These are phyloP conservation scores for Geotrichum australiense DNA, from an alignment of 1,139 yeast species.

Conservation along the genomic window DNA sequence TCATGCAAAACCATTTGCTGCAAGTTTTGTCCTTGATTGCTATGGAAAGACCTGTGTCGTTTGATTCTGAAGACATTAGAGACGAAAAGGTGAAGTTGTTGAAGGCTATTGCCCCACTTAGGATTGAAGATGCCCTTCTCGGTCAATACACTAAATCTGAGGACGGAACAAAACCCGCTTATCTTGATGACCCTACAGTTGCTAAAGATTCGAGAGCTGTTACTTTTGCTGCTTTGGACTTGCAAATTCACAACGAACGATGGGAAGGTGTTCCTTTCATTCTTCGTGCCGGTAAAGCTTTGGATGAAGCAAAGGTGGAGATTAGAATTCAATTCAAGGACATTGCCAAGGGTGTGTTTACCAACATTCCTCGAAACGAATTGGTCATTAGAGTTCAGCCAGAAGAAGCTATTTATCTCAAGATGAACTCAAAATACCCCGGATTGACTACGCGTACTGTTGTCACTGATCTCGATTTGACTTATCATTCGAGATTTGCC, in stretches of 20 bases:
- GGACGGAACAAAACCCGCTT: slow-evolving; percentile 86
- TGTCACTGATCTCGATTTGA: slow-evolving; percentile 83
- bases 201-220: slow-evolving; percentile 71
- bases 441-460: slow-evolving; percentile 79
- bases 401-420: slow-evolving; percentile 84
- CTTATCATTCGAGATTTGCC: slow-evolving; percentile 68
- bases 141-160: slow-evolving; percentile 85
- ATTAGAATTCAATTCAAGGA: slow-evolving; percentile 88
- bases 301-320: slow-evolving; percentile 86
- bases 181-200: slow-evolving; percentile 91
- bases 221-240: slow-evolving; percentile 81
- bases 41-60: slow-evolving; percentile 91
- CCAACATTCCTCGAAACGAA: slow-evolving; percentile 81
- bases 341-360: slow-evolving; percentile 76
- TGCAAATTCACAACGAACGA: slow-evolving; percentile 80
- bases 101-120: slow-evolving; percentile 69
- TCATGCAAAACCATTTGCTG: slow-evolving; percentile 93
- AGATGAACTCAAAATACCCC: slow-evolving; percentile 88
- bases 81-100: slow-evolving; percentile 93
- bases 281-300: slow-evolving; percentile 93
- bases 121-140: slow-evolving; percentile 57
- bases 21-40: slow-evolving; percentile 88
- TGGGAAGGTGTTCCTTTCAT: slow-evolving; percentile 99
- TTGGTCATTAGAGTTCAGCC: slow-evolving; percentile 93
- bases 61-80: slow-evolving; percentile 87